Percentiles rank a stretch among this genome's conserved stretches.
phyloP scores from a whole-genome alignment of 352 stramenopile genomes.

The Globisporangium uncinulatum region DNA sequence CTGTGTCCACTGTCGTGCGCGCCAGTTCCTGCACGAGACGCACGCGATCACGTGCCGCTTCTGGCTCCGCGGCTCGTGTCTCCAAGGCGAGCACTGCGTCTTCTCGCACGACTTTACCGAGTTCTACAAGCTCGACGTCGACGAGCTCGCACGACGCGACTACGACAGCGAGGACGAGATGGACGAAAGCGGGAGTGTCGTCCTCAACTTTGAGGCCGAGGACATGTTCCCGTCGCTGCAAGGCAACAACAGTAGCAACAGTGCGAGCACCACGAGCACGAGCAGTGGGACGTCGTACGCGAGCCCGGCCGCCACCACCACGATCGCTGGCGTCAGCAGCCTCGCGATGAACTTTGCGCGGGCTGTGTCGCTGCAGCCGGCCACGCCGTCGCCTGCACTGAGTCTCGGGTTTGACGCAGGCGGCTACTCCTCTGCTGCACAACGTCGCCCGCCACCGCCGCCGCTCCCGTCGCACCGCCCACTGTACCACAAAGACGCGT shows the following conservation, averaged over 20 bases:
- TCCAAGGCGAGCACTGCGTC: constrained; percentile 73
- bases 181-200: constrained; percentile 24
- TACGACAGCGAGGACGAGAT: constrained; percentile 80
- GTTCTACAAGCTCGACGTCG: constrained; percentile 58
- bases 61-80: constrained; percentile 73
- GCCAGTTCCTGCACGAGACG: constrained; percentile 82
- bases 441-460: constrained; percentile 8
- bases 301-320: neutral
- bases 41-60: constrained; percentile 81
- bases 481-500: constrained; percentile 54
- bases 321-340: constrained; percentile 12
- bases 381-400: neutral
- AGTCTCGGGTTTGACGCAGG: neutral
- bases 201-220: constrained; percentile 60
- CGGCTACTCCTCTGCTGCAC: constrained; percentile 1
- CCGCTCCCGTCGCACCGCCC: constrained; percentile 18
- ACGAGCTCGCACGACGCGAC: constrained; percentile 32
- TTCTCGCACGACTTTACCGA: constrained; percentile 81
- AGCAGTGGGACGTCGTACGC: constrained; percentile 4
- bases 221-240: constrained; percentile 79
- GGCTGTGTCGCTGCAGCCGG: constrained; percentile 57
- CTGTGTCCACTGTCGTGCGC: constrained; percentile 10
- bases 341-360: constrained; percentile 76
- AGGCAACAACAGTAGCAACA: constrained; percentile 10
- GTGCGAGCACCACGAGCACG: constrained; percentile 9